Conservation (phyloP, 78 protist species). For the Anaeramoeba flamelloides region DNA sequence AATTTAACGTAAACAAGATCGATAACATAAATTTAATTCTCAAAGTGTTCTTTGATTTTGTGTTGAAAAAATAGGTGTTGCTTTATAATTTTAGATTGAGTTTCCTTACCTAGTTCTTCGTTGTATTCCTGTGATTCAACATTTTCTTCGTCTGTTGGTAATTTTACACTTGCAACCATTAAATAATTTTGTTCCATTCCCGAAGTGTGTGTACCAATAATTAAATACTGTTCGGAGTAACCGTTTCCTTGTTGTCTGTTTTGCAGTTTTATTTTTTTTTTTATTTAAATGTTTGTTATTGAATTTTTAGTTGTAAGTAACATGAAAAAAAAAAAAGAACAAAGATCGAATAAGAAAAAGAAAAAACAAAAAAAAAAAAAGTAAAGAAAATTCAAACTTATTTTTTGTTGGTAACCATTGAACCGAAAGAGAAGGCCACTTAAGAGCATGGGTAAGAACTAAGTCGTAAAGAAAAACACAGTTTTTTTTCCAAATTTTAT, state of each 20-base stretch:
- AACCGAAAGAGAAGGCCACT: conserved; percentile 81
- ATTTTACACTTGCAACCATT: conserved; percentile 53
- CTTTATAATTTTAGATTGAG: no score
- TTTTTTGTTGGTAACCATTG: conserved; percentile 58
- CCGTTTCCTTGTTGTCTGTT: neutral
- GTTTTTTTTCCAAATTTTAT: conserved; percentile 83
- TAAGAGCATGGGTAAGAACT: conserved; percentile 65
- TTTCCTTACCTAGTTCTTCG: neutral
- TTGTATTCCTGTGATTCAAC: neutral
- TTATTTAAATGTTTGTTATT: no score
- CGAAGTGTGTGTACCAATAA: conserved; percentile 86
- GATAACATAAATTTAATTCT: no score
- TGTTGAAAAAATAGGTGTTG: no score
- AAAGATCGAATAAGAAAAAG: no score
- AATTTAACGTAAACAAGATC: no score
- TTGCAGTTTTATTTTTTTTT: no score
- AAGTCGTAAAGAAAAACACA: conserved; percentile 83
- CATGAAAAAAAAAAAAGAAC: no score
- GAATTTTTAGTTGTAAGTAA: conserved; percentile 5
- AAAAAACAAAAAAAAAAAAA: neutral
- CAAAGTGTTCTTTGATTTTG: no score
- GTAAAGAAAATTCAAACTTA: neutral
- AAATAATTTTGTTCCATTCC: conserved; percentile 72
- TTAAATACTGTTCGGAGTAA: conserved; percentile 38
- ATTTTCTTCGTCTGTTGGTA: conserved; percentile 51